Conservation (phyloP, 768 basidiomycete genomes). For the Butyriboletus loyo region DNA sequence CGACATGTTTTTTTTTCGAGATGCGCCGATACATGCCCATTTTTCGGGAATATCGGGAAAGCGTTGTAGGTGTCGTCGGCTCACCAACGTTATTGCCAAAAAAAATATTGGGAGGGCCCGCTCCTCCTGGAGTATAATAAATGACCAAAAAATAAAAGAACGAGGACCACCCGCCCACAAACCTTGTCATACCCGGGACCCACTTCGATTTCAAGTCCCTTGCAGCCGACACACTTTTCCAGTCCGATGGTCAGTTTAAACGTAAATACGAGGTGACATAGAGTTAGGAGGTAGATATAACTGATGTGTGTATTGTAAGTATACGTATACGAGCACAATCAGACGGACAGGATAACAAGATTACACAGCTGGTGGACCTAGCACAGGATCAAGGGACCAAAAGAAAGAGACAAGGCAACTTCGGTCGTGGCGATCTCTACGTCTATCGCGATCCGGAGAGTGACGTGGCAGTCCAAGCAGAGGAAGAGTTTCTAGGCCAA, state of each 20-base stretch:
- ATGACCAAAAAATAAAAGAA: too few species aligned
- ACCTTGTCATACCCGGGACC: too few species aligned
- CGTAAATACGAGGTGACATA: conserved; percentile 22
- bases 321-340: conserved; percentile 15
- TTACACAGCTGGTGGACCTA: conserved; percentile 12
- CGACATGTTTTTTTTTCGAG: too few species aligned
- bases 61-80: too few species aligned
- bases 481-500: not conserved
- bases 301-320: conserved; percentile 18
- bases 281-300: conserved; percentile 25
- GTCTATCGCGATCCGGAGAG: conserved; percentile 12
- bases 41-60: too few species aligned
- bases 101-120: too few species aligned
- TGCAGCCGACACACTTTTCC: not conserved
- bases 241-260: not conserved
- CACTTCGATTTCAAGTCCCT: too few species aligned
- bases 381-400: not conserved
- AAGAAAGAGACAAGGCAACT: not conserved
- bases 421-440: conserved; percentile 15
- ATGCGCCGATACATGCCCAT: too few species aligned
- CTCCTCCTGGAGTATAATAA: too few species aligned
- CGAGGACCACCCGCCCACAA: too few species aligned
- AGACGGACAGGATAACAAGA: conserved; percentile 14
- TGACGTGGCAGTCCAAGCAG: conserved; percentile 10
- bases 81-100: too few species aligned